Conservation (phyloP, 1,284 basidiomycete genomes). For the Moniliophthora roreri region DNA sequence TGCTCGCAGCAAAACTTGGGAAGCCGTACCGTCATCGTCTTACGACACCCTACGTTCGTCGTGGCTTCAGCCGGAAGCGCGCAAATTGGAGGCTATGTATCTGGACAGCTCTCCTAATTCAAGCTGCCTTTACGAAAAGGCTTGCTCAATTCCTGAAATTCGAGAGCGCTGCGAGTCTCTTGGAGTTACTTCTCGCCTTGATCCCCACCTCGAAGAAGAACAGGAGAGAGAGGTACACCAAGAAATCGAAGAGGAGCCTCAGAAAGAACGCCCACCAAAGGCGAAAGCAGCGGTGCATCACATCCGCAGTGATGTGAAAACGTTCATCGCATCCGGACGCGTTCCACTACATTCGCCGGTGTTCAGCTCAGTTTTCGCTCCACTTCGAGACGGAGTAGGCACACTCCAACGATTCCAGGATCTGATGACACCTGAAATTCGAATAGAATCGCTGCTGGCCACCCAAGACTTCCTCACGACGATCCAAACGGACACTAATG, state of each 20-base stretch:
- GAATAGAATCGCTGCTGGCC: conserved; percentile 25
- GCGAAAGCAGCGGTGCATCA: conserved; percentile 23
- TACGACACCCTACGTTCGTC: conserved; percentile 19
- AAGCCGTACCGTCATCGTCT: no score
- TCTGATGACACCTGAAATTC: not conserved
- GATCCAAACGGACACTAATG: conserved; percentile 10
- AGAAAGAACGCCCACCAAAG: conserved; percentile 34
- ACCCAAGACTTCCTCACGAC: conserved; percentile 33
- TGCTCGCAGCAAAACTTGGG: conserved; percentile 32
- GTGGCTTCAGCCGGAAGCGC: conserved; percentile 42
- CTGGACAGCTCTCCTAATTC: conserved; percentile 7
- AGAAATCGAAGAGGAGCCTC: conserved; percentile 41
- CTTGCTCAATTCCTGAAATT: conserved; percentile 22
- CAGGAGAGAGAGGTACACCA: conserved; percentile 49
- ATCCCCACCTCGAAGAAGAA: conserved; percentile 40
- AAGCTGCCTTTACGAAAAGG: not conserved
- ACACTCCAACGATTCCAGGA: not conserved
- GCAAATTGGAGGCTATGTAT: conserved; percentile 37
- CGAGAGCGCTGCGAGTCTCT: conserved; percentile 27
- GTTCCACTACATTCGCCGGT: conserved; percentile 9
- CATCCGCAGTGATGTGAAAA: conserved; percentile 24
- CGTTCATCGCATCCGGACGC: conserved; percentile 27
- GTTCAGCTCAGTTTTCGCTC: conserved; percentile 15
- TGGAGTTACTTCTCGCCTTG: conserved; percentile 19
- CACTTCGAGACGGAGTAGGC: conserved; percentile 15